Conservation (phyloP, 2,329 filamentous ascomycete genomes). For the Phoma sp. region DNA sequence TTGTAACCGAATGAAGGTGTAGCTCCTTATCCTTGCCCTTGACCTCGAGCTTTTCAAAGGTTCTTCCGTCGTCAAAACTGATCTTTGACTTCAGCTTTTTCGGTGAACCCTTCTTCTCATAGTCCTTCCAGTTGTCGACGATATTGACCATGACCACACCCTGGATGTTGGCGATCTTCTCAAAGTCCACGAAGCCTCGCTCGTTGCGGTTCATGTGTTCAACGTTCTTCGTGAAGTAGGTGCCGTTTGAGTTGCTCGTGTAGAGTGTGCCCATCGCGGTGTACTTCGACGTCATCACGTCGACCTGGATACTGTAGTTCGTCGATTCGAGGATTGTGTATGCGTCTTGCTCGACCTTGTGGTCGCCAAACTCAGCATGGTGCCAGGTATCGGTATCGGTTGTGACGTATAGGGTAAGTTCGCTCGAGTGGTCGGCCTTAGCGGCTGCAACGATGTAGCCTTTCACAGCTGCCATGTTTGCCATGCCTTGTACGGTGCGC, state of each 20-base stretch:
- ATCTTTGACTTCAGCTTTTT: slow-evolving; percentile 83
- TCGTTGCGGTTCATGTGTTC: slow-evolving; percentile 88
- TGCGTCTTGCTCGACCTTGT: slow-evolving; percentile 81
- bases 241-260: slow-evolving; percentile 96
- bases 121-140: slow-evolving; percentile 83
- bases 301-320: slow-evolving; percentile 96
- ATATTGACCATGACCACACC: slow-evolving; percentile 90
- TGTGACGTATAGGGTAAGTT: slow-evolving; percentile 90
- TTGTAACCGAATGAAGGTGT: slow-evolving; percentile 91
- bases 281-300: slow-evolving; percentile 76
- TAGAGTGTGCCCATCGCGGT: slow-evolving; percentile 85
- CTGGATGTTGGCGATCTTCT: slow-evolving; percentile 89
- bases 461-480: slow-evolving; percentile 83
- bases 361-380: slow-evolving; percentile 84
- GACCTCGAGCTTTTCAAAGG: slow-evolving; percentile 75
- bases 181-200: slow-evolving; percentile 85
- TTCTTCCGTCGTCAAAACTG: slow-evolving; percentile 93
- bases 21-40: slow-evolving; percentile 70
- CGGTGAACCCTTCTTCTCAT: slow-evolving; percentile 58
- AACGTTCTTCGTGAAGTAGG: slow-evolving; percentile 90
- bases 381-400: slow-evolving; percentile 88
- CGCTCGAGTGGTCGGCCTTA: slow-evolving; percentile 78
- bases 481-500: slow-evolving; percentile 77
- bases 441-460: slow-evolving; percentile 86
- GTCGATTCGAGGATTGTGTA: slow-evolving; percentile 96